Evolutionary conservation across 495 filamentous ascomycete genomes (phyloP).

Genomic region (Penicillium lividum): DNA sequence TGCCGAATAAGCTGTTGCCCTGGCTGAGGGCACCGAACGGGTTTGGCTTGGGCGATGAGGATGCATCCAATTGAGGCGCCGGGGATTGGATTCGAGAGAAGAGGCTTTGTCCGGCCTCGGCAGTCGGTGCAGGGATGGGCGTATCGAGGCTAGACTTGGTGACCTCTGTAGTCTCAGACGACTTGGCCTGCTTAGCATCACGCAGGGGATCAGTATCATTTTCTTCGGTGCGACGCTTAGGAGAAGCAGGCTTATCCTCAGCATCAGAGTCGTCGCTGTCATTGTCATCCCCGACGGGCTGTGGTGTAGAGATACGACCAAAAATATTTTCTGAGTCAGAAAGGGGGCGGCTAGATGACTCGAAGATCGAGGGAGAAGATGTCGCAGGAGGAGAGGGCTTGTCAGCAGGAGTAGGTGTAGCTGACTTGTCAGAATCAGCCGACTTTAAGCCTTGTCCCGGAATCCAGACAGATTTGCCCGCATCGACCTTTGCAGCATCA

Average conservation of each 20-base stretch:
- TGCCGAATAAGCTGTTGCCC: too few species aligned
- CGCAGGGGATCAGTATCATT: slow-evolving; percentile 24
- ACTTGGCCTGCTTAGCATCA: slow-evolving; percentile 23
- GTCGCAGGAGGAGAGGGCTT: slow-evolving; percentile 16
- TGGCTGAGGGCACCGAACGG: too few species aligned
- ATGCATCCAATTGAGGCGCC: too few species aligned
- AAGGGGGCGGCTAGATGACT: slow-evolving; percentile 26
- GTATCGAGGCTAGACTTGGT: slow-evolving; percentile 31
- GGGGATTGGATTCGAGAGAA: too few species aligned
- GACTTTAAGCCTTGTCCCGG: slow-evolving; percentile 45
- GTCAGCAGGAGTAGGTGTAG: not conserved
- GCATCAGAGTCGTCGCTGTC: slow-evolving; percentile 32
- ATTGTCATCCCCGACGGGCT: slow-evolving; percentile 22
- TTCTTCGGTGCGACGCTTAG: slow-evolving; percentile 22
- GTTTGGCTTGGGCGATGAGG: too few species aligned
- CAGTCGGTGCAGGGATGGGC: too few species aligned
- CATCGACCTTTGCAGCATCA: slow-evolving; percentile 22
- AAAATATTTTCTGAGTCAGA: slow-evolving; percentile 58
- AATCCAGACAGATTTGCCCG: slow-evolving; percentile 34
- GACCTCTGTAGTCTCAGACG: slow-evolving; percentile 23
- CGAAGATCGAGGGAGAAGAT: slow-evolving; percentile 21
- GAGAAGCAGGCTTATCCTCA: slow-evolving; percentile 23
- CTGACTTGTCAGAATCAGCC: slow-evolving; percentile 27
- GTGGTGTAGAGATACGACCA: slow-evolving; percentile 57
- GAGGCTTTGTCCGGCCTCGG: too few species aligned